A percentile compares a stretch with the other conserved stretches of the same genome.
phyloP scores from a whole-genome alignment of 2,329 filamentous ascomycete genomes.

The Stagonosporopsis chrysanthemi region DNA sequence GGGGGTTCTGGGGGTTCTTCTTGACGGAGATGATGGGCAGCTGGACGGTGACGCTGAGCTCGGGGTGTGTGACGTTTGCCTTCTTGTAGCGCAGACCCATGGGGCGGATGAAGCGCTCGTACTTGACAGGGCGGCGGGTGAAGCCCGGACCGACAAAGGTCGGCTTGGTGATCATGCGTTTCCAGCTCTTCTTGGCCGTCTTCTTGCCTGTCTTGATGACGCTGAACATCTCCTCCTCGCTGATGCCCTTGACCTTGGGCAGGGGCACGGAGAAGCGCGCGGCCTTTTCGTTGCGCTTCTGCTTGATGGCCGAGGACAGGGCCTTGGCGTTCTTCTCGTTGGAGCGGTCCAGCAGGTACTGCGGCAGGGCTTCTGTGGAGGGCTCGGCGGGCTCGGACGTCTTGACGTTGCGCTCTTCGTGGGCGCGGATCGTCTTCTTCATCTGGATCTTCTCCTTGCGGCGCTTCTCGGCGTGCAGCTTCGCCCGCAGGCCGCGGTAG shows the following conservation, averaged over 20 bases:
- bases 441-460: conserved; percentile 81
- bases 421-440: conserved; percentile 72
- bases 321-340: conserved; percentile 75
- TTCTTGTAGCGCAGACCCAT: conserved; percentile 82
- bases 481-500: conserved; percentile 87
- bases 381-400: conserved; percentile 79
- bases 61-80: conserved; percentile 75
- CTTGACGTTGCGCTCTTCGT: conserved; percentile 97
- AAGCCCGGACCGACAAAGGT: conserved; percentile 93
- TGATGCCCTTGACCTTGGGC: conserved; percentile 92
- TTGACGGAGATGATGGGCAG: conserved; percentile 71
- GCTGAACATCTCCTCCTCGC: conserved; percentile 95
- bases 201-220: conserved; percentile 90
- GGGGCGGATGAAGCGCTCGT: conserved; percentile 54
- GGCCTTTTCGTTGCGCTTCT: conserved; percentile 87
- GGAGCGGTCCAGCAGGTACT: conserved; percentile 90
- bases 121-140: conserved; percentile 85
- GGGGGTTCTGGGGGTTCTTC: conserved; percentile 85
- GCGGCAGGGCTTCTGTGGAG: conserved; percentile 80
- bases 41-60: conserved; percentile 86
- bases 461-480: conserved; percentile 90
- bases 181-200: conserved; percentile 83
- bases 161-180: conserved; percentile 78
- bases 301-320: conserved; percentile 87
- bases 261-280: conserved; percentile 91